Conservation (phyloP, 2,329 filamentous ascomycete species). For the Diplodia corticola region DNA sequence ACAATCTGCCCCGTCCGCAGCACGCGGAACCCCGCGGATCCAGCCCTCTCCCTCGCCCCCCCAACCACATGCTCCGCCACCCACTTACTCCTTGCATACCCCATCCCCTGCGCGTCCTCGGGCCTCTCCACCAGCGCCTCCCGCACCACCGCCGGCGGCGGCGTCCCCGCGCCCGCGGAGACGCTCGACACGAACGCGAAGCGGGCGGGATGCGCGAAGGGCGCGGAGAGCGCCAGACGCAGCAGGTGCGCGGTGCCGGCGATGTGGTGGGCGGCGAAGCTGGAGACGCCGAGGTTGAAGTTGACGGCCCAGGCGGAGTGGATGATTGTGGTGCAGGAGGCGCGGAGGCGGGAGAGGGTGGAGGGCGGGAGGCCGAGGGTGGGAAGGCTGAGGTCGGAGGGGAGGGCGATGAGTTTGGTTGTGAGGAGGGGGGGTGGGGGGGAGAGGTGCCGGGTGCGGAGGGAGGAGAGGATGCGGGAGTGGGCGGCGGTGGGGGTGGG, state of each 20-base stretch:
- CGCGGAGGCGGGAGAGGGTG: conserved; percentile 27
- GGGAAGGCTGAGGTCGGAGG: conserved; percentile 43
- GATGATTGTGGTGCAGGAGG: conserved; percentile 46
- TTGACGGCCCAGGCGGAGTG: conserved; percentile 59
- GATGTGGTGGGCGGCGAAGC: conserved; percentile 52
- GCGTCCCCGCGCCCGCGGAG: conserved; percentile 44
- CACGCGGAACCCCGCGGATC: conserved; percentile 34
- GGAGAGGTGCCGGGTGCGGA: conserved; percentile 39
- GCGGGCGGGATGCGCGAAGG: conserved; percentile 37
- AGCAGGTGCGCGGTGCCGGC: conserved; percentile 49
- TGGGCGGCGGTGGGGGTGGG: conserved; percentile 30
- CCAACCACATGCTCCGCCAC: conserved; percentile 50
- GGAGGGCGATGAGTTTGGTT: conserved; percentile 40
- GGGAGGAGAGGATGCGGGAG: conserved; percentile 35
- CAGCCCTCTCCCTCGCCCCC: conserved; percentile 18
- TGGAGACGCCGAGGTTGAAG: conserved; percentile 55
- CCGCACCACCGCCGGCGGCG: conserved; percentile 31
- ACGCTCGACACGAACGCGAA: conserved; percentile 52
- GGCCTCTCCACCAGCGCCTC: conserved; percentile 43
- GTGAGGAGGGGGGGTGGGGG: conserved; percentile 24
- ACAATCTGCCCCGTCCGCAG: conserved; percentile 50
- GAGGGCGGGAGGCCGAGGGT: conserved; percentile 43
- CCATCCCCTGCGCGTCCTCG: conserved; percentile 50
- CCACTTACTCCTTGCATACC: conserved; percentile 54
- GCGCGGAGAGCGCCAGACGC: conserved; percentile 38